Percentiles rank a stretch among this genome's conserved stretches.
Conservation (phyloP, 2,329 filamentous ascomycete genomes). For the Colletotrichum somersetense region DNA sequence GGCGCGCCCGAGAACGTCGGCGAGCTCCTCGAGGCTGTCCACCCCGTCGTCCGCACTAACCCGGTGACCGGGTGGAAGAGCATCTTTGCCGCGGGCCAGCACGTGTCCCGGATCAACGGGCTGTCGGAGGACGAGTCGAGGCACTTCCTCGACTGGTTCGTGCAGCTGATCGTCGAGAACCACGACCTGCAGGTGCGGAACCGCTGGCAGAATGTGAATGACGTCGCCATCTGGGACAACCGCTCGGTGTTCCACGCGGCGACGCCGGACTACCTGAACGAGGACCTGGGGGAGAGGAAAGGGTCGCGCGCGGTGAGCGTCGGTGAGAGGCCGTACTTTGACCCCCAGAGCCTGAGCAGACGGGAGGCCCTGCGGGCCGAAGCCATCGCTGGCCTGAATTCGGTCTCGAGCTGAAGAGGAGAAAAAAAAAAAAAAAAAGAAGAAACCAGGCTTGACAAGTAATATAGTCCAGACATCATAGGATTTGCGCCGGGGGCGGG, state of each 20-base stretch:
- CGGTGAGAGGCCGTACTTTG: slow-evolving; percentile 67
- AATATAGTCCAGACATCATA: background rate
- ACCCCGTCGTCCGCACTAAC: slow-evolving; percentile 69
- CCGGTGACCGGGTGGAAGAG: slow-evolving; percentile 70
- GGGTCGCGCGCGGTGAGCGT: slow-evolving; percentile 65
- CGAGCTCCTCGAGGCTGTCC: slow-evolving; percentile 60
- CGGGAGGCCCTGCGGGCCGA: slow-evolving; percentile 40
- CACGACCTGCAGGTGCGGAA: slow-evolving; percentile 67
- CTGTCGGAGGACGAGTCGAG: slow-evolving; percentile 62
- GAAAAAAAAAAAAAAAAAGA: too few relatives aligned
- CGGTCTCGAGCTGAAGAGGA: slow-evolving; percentile 2
- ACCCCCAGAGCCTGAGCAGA: slow-evolving; percentile 55
- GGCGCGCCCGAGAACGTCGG: slow-evolving; percentile 66
- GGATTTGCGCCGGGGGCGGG: background rate
- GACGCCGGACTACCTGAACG: slow-evolving; percentile 63
- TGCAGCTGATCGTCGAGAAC: slow-evolving; percentile 64
- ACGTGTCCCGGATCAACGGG: slow-evolving; percentile 64
- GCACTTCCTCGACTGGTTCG: slow-evolving; percentile 65
- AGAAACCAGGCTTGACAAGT: background rate
- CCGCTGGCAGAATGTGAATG: slow-evolving; percentile 59
- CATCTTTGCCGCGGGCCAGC: slow-evolving; percentile 65
- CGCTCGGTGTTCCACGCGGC: slow-evolving; percentile 67
- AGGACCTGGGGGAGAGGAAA: slow-evolving; percentile 59
- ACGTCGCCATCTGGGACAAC: slow-evolving; percentile 70
- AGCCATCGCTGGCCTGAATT: slow-evolving; percentile 7